Conservation (phyloP, 371 early-diverging fungal genomes). For the Mucor indicus region DNA sequence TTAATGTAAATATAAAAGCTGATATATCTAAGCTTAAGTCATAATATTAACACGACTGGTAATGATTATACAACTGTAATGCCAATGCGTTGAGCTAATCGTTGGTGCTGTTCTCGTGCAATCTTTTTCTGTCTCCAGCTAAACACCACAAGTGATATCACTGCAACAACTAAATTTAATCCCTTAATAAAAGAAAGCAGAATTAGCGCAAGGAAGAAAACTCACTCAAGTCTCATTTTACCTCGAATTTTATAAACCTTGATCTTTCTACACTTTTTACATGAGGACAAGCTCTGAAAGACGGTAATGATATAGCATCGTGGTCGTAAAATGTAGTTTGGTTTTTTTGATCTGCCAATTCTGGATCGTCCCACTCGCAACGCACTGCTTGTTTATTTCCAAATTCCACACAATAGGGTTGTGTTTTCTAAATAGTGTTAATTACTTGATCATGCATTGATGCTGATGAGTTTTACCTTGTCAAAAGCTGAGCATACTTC, state of each 20-base stretch:
- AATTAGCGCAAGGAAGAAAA: neutral
- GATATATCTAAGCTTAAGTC: too few relatives aligned
- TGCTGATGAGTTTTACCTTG: slow-evolving; percentile 26
- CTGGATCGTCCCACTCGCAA: slow-evolving; percentile 46
- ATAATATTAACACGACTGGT: neutral
- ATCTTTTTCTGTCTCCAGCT: slow-evolving; percentile 44
- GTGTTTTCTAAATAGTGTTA: slow-evolving; percentile 53
- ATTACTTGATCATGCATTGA: too few relatives aligned
- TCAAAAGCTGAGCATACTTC: slow-evolving; percentile 42
- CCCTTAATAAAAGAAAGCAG: slow-evolving; percentile 11
- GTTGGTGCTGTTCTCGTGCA: slow-evolving; percentile 38
- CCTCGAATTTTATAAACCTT: slow-evolving; percentile 38
- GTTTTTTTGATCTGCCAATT: slow-evolving; percentile 29
- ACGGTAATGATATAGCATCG: slow-evolving; percentile 39
- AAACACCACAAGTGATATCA: slow-evolving; percentile 28
- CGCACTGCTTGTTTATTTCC: slow-evolving; percentile 46
- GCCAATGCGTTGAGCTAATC: slow-evolving; percentile 42
- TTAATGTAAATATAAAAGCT: too few relatives aligned
- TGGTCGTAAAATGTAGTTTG: slow-evolving; percentile 31
- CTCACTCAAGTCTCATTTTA: neutral
- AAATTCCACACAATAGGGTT: slow-evolving; percentile 37
- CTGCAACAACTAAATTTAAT: slow-evolving; percentile 27
- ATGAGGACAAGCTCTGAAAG: slow-evolving; percentile 37
- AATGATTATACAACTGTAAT: slow-evolving; percentile 18
- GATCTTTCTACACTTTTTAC: slow-evolving; percentile 35